phyloP scores from a whole-genome alignment of 345 rosid species.

The Gossypium stocksii region DNA sequence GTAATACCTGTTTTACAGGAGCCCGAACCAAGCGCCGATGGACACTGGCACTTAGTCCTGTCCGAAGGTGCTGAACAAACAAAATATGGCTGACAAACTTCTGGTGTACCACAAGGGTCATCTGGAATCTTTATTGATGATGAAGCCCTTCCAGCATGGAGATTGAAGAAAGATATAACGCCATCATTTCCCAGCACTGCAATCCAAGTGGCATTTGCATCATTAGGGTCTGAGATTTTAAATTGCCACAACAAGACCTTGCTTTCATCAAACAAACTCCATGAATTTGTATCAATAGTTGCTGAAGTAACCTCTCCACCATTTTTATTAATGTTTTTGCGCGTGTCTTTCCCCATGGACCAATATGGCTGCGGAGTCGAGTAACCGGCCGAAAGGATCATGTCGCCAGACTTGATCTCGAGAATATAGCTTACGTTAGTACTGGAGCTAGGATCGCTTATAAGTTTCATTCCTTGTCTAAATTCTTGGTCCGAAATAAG shows the following conservation, averaged over 20 bases:
- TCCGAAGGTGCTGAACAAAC: slow-evolving; percentile 41
- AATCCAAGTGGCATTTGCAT: slow-evolving; percentile 61
- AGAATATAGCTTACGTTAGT: slow-evolving; percentile 58
- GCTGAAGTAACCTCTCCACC: slow-evolving; percentile 47
- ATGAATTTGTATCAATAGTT: slow-evolving; percentile 54
- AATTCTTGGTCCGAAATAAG: slow-evolving; percentile 62
- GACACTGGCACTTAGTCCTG: slow-evolving; percentile 57
- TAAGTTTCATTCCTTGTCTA: slow-evolving; percentile 64
- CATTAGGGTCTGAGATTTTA: slow-evolving; percentile 26
- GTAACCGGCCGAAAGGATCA: slow-evolving; percentile 61
- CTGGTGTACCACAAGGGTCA: slow-evolving; percentile 63
- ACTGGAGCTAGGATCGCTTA: slow-evolving; percentile 38
- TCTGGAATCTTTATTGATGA: slow-evolving; percentile 56
- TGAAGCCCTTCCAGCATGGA: slow-evolving; percentile 27
- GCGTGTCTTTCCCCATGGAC: slow-evolving; percentile 53
- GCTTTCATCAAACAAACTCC: slow-evolving; percentile 65
- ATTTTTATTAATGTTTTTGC: slow-evolving; percentile 35
- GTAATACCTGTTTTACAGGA: slow-evolving; percentile 51
- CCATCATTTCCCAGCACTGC: slow-evolving; percentile 70
- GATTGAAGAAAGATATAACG: slow-evolving; percentile 51
- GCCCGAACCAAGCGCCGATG: slow-evolving; percentile 32
- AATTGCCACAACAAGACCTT: slow-evolving; percentile 55
- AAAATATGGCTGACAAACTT: slow-evolving; percentile 54
- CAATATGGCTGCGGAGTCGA: slow-evolving; percentile 70
- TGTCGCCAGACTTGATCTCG: slow-evolving; percentile 72